Evolutionary conservation across 768 basidiomycete genomes (phyloP), one percentile per base, ranked within the genome.

Genomic region (Macrocybe gigantea): DNA sequence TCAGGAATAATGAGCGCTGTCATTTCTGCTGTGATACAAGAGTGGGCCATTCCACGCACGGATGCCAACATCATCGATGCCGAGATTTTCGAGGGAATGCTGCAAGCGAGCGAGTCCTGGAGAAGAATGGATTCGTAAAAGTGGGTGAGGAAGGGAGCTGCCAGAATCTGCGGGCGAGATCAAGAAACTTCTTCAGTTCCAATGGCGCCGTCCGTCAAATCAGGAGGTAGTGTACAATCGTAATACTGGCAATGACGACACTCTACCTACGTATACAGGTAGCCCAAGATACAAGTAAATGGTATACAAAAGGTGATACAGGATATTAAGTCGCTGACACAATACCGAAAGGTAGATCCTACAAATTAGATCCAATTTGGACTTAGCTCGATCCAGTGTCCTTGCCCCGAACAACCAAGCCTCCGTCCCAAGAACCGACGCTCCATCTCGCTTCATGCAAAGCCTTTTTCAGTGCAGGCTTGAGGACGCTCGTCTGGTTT

Each of bases 401-500:
- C 45, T 57, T 63, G 38, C 80, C 80, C 13, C 71, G 65, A 0
- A 83, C 73, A 38, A 71, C 64, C 29, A 84, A 60, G 6, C 78
- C 76, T 4, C 70, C 81, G 6, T 79, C 75, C 66, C 70, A 75
- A 8, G 66, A 62, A 31, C 74, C 44, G 1, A 55, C 46, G 33
- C 48, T 38, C 47, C 44, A 56, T 39, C 50, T 82, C 2, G 73
- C 73, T 15, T 65, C 60, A 11, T 70, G 63, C n/a, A 88, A 66
- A 7, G 75, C 72, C 14, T 67, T 70, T 13, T 70, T 64, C 10
- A 88, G 69, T 6, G 79, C 82, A 4, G 85, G 85, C 30, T 78
- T 78, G n/a, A 88, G 67, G n/a, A 87, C 80, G 33, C 77, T 75
- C 12, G 76, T 63, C 12, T 75, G 69, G 15, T 74, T 75, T 11